These are phyloP conservation scores for Cercospora sojina DNA, from an alignment of 2,329 filamentous ascomycete species.

Conservation along the genomic window DNA sequence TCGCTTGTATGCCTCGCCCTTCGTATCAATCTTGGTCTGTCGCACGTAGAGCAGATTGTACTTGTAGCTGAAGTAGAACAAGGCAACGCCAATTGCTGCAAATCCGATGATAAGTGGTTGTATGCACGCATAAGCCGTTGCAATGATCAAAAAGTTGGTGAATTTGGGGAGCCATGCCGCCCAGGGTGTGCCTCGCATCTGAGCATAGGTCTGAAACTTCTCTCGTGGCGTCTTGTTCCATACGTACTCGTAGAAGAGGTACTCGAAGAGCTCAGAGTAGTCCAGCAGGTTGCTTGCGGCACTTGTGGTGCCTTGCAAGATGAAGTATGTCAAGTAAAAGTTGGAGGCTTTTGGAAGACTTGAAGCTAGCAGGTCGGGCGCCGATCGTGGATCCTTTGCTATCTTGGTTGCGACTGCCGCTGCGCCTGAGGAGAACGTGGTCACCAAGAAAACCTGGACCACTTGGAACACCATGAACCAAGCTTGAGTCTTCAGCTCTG, in stretches of 20 bases:
- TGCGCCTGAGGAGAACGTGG: constrained; percentile 42
- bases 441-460: constrained; percentile 45
- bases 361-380: constrained; percentile 37
- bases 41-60: constrained; percentile 52
- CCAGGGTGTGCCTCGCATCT: constrained; percentile 46
- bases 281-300: constrained; percentile 36
- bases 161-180: constrained; percentile 50
- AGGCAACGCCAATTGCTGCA: constrained; percentile 44
- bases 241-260: constrained; percentile 36
- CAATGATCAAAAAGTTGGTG: constrained; percentile 46
- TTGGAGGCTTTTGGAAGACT: constrained; percentile 42
- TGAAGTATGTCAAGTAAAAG: constrained; percentile 45
- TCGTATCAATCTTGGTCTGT: constrained; percentile 50
- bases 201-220: constrained; percentile 46
- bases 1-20: constrained; percentile 48
- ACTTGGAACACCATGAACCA: constrained; percentile 45
- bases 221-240: constrained; percentile 48
- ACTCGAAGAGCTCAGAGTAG: constrained; percentile 37
- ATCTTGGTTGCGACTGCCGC: constrained; percentile 38
- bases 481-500: constrained; percentile 44
- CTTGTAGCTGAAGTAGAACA: constrained; percentile 50
- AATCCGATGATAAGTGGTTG: constrained; percentile 51
- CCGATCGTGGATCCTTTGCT: constrained; percentile 35
- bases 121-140: constrained; percentile 50
- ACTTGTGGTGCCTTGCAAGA: constrained; percentile 39